Conservation (phyloP, 768 basidiomycete species). For the Termitomyces sp. region DNA sequence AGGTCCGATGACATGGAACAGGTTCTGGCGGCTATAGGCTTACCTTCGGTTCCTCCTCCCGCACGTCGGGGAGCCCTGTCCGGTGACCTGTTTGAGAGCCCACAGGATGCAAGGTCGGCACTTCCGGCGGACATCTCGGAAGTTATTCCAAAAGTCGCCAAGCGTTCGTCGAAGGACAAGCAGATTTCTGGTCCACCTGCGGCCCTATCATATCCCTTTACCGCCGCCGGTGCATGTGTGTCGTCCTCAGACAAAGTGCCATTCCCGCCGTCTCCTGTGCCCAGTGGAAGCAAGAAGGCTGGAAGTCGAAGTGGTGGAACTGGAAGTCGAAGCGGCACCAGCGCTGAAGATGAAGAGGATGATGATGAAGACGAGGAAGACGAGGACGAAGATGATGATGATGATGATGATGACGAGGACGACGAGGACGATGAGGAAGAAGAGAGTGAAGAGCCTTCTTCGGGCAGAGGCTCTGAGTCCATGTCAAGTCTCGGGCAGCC, state of each 20-base stretch:
- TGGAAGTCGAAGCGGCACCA: slow-evolving; percentile 12
- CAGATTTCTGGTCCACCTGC: slow-evolving; percentile 23
- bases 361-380: slow-evolving; percentile 21
- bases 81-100: slow-evolving; percentile 60
- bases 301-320: slow-evolving; percentile 4
- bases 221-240: slow-evolving; percentile 51
- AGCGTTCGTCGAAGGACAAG: slow-evolving; percentile 42
- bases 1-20: slow-evolving; percentile 50
- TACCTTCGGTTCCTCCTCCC: slow-evolving; percentile 44
- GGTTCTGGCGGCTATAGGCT: slow-evolving; percentile 52
- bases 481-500: slow-evolving; percentile 85
- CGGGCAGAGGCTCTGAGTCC: slow-evolving; percentile 68
- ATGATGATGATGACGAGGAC: slow-evolving; percentile 29
- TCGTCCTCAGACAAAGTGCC: slow-evolving; percentile 62
- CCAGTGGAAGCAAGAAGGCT: slow-evolving; percentile 21
- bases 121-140: slow-evolving; percentile 15
- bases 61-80: slow-evolving; percentile 55
- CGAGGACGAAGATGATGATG: slow-evolving; percentile 22
- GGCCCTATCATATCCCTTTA: slow-evolving; percentile 68
- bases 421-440: slow-evolving; percentile 34
- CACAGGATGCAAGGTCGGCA: slow-evolving; percentile 21
- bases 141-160: slow-evolving; percentile 42
- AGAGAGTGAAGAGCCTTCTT: slow-evolving; percentile 46
- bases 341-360: slow-evolving; percentile 18
- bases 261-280: slow-evolving; percentile 63